These are phyloP conservation scores for Elsinoe fawcettii DNA, from an alignment of 2,329 filamentous ascomycete genomes.

Conservation along the genomic window DNA sequence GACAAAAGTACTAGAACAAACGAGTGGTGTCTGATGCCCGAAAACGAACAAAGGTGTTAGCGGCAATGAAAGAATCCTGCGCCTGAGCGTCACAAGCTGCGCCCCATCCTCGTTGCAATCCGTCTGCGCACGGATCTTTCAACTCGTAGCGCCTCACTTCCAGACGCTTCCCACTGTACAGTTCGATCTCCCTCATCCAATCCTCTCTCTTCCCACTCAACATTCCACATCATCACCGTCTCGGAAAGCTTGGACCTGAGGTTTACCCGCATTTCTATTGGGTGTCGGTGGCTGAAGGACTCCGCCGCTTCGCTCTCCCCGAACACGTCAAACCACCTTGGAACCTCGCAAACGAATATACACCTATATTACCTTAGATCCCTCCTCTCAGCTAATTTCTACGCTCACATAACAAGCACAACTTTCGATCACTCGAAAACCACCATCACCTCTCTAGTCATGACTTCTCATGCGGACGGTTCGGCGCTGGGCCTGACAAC, in stretches of 20 bases:
- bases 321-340: conserved; percentile 3
- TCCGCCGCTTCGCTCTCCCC: neutral
- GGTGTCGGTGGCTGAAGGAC: neutral
- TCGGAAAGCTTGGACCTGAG: neutral
- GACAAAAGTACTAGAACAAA: neutral
- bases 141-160: neutral
- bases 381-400: neutral
- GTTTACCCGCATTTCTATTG: neutral
- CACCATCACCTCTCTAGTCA: neutral
- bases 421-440: neutral
- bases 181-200: neutral
- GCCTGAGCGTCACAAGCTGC: conserved; percentile 3
- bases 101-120: neutral
- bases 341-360: neutral
- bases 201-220: neutral
- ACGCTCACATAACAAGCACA: neutral
- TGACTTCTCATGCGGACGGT: neutral
- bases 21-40: neutral
- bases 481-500: conserved; percentile 6
- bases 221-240: neutral
- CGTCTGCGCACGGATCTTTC: neutral
- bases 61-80: neutral
- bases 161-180: conserved; percentile 3
- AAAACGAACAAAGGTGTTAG: neutral
- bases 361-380: neutral